Evolutionary conservation across 192 early-diverging fungal genomes (phyloP).

Genomic region (Diversispora epigaea): DNA sequence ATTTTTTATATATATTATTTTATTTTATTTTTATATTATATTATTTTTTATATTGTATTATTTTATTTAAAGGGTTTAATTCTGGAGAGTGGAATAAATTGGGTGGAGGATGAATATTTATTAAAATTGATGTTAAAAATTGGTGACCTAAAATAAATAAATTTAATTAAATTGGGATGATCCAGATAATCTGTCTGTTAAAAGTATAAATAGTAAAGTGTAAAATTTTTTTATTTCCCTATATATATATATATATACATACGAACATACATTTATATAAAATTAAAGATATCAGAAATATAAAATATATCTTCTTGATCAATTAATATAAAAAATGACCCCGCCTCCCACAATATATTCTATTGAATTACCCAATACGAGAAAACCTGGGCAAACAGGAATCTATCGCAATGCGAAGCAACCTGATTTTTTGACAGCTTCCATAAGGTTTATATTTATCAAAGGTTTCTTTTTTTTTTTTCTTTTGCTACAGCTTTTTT

Average conservation of each 20-base stretch:
- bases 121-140: too few species aligned
- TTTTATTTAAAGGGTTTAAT: not conserved
- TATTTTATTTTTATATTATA: not conserved
- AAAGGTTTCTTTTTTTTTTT: not conserved
- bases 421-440: conserved; percentile 24
- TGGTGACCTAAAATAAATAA: too few species aligned
- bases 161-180: too few species aligned
- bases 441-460: not conserved
- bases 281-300: too few species aligned
- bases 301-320: too few species aligned
- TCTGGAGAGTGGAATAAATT: not conserved
- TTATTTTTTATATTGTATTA: not conserved
- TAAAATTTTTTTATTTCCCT: too few species aligned
- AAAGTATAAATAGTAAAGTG: too few species aligned
- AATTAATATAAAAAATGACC: not conserved
- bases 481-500: not conserved
- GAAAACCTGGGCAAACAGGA: conserved; percentile 54
- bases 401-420: conserved; percentile 39
- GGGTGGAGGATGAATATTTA: not conserved
- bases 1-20: too few species aligned
- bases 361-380: conserved; percentile 49
- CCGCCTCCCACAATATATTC: conserved; percentile 1
- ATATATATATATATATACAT: too few species aligned
- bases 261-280: too few species aligned
- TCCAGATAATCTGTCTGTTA: too few species aligned